Percentiles rank a stretch among this genome's conserved stretches.
These are phyloP conservation scores for Alternaria viburni DNA, from an alignment of 2,329 filamentous ascomycete species.

Conservation along the genomic window DNA sequence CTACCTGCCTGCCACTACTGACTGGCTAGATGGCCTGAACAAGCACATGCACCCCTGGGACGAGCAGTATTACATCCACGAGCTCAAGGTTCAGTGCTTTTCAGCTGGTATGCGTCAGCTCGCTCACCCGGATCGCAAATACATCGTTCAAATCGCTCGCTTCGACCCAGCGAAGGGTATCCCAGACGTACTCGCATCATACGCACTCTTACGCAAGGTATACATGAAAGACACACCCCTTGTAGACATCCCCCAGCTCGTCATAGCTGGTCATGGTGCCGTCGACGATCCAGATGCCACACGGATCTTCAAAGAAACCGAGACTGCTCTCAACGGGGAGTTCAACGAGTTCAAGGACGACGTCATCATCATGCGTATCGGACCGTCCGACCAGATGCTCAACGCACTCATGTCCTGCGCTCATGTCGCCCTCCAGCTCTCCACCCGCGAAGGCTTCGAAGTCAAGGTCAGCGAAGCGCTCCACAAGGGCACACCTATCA, in stretches of 20 bases:
- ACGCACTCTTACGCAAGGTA: slow-evolving; percentile 71
- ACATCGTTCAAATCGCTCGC: slow-evolving; percentile 80
- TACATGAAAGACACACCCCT: slow-evolving; percentile 60
- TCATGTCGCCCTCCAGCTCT: slow-evolving; percentile 77
- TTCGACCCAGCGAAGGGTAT: slow-evolving; percentile 88
- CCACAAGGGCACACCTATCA: slow-evolving; percentile 79
- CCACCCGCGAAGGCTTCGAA: slow-evolving; percentile 82
- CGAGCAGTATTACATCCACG: slow-evolving; percentile 72
- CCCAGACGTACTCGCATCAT: slow-evolving; percentile 75
- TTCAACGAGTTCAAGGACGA: slow-evolving; percentile 60
- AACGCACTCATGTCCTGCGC: slow-evolving; percentile 77
- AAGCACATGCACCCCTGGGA: slow-evolving; percentile 76
- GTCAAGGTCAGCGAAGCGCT: slow-evolving; percentile 85
- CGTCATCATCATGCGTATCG: slow-evolving; percentile 77
- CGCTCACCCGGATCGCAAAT: slow-evolving; percentile 67
- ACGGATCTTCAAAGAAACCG: slow-evolving; percentile 73
- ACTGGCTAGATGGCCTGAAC: slow-evolving; percentile 85
- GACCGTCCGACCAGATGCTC: slow-evolving; percentile 79
- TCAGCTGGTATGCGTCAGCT: slow-evolving; percentile 66
- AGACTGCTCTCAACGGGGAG: slow-evolving; percentile 67
- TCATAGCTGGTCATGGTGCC: slow-evolving; percentile 79
- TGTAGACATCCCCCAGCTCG: slow-evolving; percentile 69
- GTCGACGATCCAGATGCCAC: slow-evolving; percentile 81
- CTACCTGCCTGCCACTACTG: slow-evolving; percentile 80
- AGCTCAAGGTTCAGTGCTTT: slow-evolving; percentile 71